Conservation (phyloP, 1,139 yeast species). For the Nadsonia commutata region DNA sequence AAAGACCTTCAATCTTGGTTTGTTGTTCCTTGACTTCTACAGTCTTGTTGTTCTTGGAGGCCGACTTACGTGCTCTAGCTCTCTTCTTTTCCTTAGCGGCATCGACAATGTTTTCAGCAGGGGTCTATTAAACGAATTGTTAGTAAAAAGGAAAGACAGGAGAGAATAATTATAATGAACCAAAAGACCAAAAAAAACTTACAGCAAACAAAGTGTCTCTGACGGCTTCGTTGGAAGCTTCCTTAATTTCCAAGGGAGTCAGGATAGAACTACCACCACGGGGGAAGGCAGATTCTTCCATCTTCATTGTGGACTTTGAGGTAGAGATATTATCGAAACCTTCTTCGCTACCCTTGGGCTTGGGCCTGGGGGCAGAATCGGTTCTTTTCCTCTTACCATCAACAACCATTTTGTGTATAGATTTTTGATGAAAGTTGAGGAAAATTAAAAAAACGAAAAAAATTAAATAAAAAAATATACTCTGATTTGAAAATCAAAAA, state of each 20-base stretch:
- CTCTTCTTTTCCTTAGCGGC: slow-evolving; percentile 18
- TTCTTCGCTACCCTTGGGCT: background rate
- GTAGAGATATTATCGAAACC: background rate
- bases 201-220: slow-evolving; percentile 67
- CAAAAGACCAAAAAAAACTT: slow-evolving; percentile 13
- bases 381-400: background rate
- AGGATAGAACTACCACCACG: slow-evolving; percentile 81
- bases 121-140: background rate
- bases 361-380: background rate
- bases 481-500: background rate
- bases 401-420: background rate
- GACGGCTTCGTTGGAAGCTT: slow-evolving; percentile 84
- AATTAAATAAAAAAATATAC: background rate
- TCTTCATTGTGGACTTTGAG: slow-evolving; percentile 11
- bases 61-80: slow-evolving; percentile 11
- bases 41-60: slow-evolving; percentile 10
- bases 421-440: background rate
- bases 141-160: background rate
- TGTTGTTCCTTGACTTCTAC: slow-evolving; percentile 18
- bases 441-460: background rate
- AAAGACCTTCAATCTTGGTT: slow-evolving; percentile 41
- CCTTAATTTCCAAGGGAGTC: slow-evolving; percentile 82
- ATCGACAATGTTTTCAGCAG: background rate
- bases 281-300: slow-evolving; percentile 55
- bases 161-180: background rate